Base-by-base conservation (phyloP, 495 filamentous ascomycete genomes). In the Immersiella caudata region DNA sequence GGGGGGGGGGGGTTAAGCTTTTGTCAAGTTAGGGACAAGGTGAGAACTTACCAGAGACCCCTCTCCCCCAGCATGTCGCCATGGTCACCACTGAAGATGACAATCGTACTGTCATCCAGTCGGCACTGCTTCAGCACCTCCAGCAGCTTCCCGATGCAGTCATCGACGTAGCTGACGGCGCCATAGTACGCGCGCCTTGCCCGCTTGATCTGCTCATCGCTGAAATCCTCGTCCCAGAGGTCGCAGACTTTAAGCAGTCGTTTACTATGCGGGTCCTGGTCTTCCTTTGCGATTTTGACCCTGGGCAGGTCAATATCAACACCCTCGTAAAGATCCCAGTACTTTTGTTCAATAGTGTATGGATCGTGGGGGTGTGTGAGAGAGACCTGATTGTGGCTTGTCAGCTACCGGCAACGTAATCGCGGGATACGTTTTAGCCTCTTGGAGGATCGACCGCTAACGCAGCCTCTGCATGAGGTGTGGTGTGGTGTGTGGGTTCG, bases 31-130 rank as follows among this genome's bases (percentile, higher is more conserved):
- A 24, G n/a, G 29, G 8, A 25, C 6, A 26, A 27, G 1, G 52
- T 51, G 14, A 57, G 33, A 29, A 62, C 75, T 60, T 72, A 79
- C 93, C 93, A 97, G 46, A 97, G 78, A 0, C 90, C 90, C 25
- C 93, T 86, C 79, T 97, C 93, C 40, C 93, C 93, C 9, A 97
- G 86, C 93, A 96, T 96, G 75, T 97, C 93, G 62, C 93, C 93
- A 75, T 97, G 93, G 71, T 97, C 93, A 58, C 93, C 91, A 59
- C 87, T 91, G 78, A 97, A 97, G 57, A 96, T 83, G 57, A 97
- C 81, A 64, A 97, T 92, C 6, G 93, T 96, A 75, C 95, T 85
- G 20, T 94, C 87, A 60, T 88, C 87, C 54, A 97, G 82, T 0
- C 87, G 85, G 77, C 91, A 93, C 62, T 90, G 80, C 70, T 92